Evolutionary conservation across 371 early-diverging fungal species (phyloP).

Genomic region (Saksenaea oblongispora): DNA sequence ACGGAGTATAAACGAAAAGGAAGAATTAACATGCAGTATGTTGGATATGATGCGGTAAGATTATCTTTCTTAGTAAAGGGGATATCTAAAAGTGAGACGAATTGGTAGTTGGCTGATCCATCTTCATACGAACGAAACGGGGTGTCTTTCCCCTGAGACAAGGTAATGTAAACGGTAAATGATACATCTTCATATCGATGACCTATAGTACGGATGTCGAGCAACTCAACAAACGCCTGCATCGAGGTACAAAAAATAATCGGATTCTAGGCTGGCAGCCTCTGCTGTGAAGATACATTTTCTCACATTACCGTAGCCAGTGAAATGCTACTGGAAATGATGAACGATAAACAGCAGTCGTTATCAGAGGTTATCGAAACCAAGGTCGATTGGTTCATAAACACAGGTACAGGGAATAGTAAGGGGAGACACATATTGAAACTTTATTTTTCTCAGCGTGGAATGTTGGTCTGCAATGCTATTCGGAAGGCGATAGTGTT

Average conservation of each 20-base stretch:
- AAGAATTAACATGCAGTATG: not conserved
- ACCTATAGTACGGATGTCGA: too few relatives aligned
- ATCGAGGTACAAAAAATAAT: too few relatives aligned
- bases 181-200: too few relatives aligned
- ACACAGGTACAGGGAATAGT: conserved; percentile 1
- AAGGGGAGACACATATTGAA: not conserved
- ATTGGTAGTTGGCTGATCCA: not conserved
- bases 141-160: too few relatives aligned
- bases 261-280: too few relatives aligned
- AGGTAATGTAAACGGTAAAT: too few relatives aligned
- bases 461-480: conserved; percentile 18
- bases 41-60: not conserved
- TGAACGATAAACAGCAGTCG: not conserved
- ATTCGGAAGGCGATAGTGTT: not conserved
- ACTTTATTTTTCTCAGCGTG: conserved; percentile 8
- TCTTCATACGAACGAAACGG: not conserved
- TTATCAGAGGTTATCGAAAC: not conserved
- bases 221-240: too few relatives aligned
- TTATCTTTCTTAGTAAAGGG: not conserved
- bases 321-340: not conserved
- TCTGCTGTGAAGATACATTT: too few relatives aligned
- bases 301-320: not conserved
- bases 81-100: not conserved
- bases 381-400: conserved; percentile 6
- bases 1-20: not conserved